These are phyloP conservation scores for Jasminum sambac DNA, from an alignment of 257 asterid species.

Conservation along the genomic window DNA sequence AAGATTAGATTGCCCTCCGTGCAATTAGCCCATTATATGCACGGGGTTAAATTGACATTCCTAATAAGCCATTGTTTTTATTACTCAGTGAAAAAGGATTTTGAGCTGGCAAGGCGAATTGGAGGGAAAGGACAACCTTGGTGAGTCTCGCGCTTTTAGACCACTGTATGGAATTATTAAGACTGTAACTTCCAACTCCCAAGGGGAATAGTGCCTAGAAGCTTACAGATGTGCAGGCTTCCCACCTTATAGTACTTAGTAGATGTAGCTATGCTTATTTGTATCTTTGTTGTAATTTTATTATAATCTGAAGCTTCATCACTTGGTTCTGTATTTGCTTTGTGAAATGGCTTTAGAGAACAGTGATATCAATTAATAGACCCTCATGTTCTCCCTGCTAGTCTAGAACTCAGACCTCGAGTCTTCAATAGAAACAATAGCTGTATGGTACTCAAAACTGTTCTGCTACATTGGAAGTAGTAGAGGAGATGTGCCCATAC, in stretches of 20 bases:
- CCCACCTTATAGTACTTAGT: not conserved
- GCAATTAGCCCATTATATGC: not conserved
- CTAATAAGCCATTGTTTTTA: conserved; percentile 12
- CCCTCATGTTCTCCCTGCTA: too few species aligned
- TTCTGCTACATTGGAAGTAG: too few species aligned
- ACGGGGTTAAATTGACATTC: conserved; percentile 10
- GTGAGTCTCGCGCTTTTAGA: conserved; percentile 29
- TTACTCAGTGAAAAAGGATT: conserved; percentile 85
- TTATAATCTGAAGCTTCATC: not conserved
- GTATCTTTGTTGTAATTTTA: not conserved
- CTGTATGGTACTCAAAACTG: too few species aligned
- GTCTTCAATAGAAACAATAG: too few species aligned
- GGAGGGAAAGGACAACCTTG: conserved; percentile 91
- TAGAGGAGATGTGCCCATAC: too few species aligned
- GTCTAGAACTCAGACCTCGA: too few species aligned
- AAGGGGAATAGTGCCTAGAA: not conserved
- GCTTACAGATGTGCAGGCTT: not conserved
- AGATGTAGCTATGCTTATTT: not conserved
- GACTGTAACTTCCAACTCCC: not conserved
- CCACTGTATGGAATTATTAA: not conserved
- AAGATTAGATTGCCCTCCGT: not conserved
- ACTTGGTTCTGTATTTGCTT: not conserved
- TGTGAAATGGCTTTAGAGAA: not conserved
- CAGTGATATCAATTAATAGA: not conserved
- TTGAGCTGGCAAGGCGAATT: conserved; percentile 82